Base-by-base conservation (phyloP, 768 basidiomycete species). In the Mycena venus region DNA sequence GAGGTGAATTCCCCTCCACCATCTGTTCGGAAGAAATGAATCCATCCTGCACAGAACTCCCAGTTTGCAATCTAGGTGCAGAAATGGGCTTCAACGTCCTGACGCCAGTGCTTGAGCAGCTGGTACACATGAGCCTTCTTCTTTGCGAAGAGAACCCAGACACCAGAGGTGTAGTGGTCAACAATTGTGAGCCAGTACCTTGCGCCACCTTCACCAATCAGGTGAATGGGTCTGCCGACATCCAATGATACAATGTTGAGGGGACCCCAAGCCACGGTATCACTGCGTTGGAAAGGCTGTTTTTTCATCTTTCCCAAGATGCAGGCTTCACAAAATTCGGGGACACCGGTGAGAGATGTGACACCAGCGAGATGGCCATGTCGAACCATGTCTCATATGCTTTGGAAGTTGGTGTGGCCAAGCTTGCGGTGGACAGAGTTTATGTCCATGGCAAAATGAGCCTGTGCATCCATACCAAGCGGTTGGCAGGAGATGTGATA, bases 251-350 rank as follows among this genome's bases (percentile, higher is more conserved):
- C 51, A 7, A 79, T 36, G n/a, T 17, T 77, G 58, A 25, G 75
- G 58, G 1, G 78, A 73, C 38, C 29, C 1, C 36, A 53, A 4
- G 66, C 29, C 15, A 36, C 38, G 27, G 29, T 44, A 6, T 32
- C 15, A 11, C 58, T 58, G 21, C 14, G 25, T n/a, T 66, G 9
- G 44, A 77, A 75, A 12, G 75, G 73, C 3, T 51, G 51, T 51
- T 78, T 76, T 36, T 75, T 71, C 61, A 77, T 71, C 61, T 77
- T 78, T 15, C 75, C 75, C 2, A 78, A 25, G 2, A 56, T 67
- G 47, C 78, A 78, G 17, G 76, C 73, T 68, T 78, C 78, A 68
- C 78, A 78, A 51, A 75, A 72, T 36, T 44, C 40, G 6, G 78
- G 73, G 9, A 27, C 65, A 2, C 78, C 75, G 3, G 78, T 77